Conservation (phyloP, 768 basidiomycete genomes). For the Boletales sp. region DNA sequence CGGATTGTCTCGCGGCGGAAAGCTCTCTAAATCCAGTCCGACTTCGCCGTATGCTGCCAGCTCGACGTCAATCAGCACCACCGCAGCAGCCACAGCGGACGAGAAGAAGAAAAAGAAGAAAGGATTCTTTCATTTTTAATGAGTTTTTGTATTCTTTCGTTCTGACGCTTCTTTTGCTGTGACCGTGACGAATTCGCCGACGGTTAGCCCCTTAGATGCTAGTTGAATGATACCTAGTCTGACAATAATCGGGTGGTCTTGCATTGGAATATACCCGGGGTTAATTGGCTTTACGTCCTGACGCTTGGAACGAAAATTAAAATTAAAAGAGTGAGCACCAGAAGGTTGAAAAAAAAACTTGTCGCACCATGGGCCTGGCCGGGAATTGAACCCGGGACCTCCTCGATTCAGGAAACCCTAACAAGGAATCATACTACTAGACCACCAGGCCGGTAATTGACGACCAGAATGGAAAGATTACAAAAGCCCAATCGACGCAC, state of each 20-base stretch:
- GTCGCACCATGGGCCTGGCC: conserved; percentile 40
- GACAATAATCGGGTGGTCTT: conserved; percentile 6
- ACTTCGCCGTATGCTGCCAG: conserved; percentile 53
- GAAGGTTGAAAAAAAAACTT: neutral
- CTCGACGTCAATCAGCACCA: conserved; percentile 41
- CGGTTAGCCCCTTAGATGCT: conserved; percentile 3
- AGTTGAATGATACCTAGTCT: conserved; percentile 9
- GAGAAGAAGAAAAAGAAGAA: conserved; percentile 79
- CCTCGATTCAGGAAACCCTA: conserved; percentile 46
- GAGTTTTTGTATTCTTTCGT: neutral
- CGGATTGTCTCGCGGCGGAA: conserved; percentile 17
- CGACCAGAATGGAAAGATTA: neutral
- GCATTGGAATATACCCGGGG: neutral
- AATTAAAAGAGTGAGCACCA: too few relatives aligned
- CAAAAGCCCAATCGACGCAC: neutral
- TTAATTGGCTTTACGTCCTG: too few relatives aligned
- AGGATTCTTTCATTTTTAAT: conserved; percentile 63
- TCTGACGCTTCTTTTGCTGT: neutral
- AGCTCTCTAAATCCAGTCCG: conserved; percentile 35
- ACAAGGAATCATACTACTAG: conserved; percentile 56
- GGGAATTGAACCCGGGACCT: conserved; percentile 63
- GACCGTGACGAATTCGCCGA: too few relatives aligned
- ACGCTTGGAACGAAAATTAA: neutral
- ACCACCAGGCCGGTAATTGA: conserved; percentile 40
- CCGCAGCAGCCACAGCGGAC: conserved; percentile 34